Base-by-base conservation (phyloP, 2,329 filamentous ascomycete species). In the Aspergillus fischeri region DNA sequence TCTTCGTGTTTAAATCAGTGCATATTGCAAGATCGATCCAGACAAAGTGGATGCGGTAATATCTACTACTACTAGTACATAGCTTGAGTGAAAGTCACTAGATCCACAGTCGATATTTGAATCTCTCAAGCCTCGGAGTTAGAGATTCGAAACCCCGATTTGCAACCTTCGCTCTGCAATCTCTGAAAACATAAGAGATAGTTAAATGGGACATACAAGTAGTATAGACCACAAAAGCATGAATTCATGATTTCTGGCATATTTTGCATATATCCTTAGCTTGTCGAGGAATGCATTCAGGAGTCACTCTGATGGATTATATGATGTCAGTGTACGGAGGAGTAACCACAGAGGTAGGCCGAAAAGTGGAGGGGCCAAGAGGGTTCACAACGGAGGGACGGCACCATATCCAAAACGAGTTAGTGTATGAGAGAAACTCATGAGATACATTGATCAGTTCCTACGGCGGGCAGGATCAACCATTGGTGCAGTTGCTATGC, bases 401-500 rank as follows among this genome's bases (percentile, higher is more conserved):
- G 57, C 48, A 17, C 51, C 24, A 52, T 54, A 44, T 49, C 52
- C 51, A 25, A 45, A 49, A 55, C 32, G 21, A 29, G 44, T 54
- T 49, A 44, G 41, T 17, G n/a, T 1, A 1, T 11, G 17, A 44
- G 20, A 44, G 20, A 60, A 58, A 62, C 54, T 56, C 60, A 62
- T 62, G 55, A 56, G 56, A 60, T 62, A 44, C 49, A 49, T 51
- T 50, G 10, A 14, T 38, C 14, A 17, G 32, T 1, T 42, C 28
- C 32, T 62, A 51, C 58, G 54, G 58, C 20, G 45, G 44, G 32
- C 58, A 52, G 47, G 32, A 62, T 50, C 47, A 50, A 52, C 58
- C 54, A 45, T 21, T 32, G 49, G 38, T 17, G 59, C 41, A 35
- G 54, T 51, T 55, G 49, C 54, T 48, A 49, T 44, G 21, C n/a